Percentiles rank a stretch among this genome's conserved stretches.
Conservation (phyloP, 2,329 filamentous ascomycete species). For the Diaporthe amygdali region DNA sequence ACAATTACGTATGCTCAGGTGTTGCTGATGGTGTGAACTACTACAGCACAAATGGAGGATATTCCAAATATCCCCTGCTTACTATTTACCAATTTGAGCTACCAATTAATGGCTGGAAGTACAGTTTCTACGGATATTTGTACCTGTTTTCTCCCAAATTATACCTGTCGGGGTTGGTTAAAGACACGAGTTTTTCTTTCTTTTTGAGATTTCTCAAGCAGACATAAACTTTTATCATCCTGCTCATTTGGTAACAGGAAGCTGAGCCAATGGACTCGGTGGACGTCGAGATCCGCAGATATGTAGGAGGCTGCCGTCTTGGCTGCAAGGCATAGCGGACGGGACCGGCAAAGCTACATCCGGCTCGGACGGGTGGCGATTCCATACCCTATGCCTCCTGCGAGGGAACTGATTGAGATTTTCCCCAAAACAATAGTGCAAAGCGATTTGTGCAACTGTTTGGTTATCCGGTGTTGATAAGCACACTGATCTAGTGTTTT, state of each 20-base stretch:
- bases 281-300: not conserved
- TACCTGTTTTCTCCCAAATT: too few relatives aligned
- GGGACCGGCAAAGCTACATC: not conserved
- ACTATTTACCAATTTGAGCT: too few relatives aligned
- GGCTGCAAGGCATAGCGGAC: not conserved
- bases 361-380: not conserved
- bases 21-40: not conserved
- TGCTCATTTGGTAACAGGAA: not conserved
- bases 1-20: not conserved
- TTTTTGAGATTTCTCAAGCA: not conserved
- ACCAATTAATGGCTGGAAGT: too few relatives aligned
- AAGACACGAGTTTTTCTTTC: too few relatives aligned
- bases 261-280: not conserved
- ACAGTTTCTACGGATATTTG: not conserved
- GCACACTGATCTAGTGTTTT: constrained; percentile 4
- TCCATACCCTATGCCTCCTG: not conserved
- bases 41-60: too few relatives aligned
- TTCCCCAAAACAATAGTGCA: not conserved
- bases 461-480: not conserved
- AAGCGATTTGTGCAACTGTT: not conserved
- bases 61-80: too few relatives aligned
- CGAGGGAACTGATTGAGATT: not conserved
- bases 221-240: not conserved
- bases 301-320: not conserved
- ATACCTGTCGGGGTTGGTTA: too few relatives aligned